Evolutionary conservation across 495 filamentous ascomycete genomes (phyloP), one percentile per base, ranked within the genome.

Genomic region (Poronia punctata): DNA sequence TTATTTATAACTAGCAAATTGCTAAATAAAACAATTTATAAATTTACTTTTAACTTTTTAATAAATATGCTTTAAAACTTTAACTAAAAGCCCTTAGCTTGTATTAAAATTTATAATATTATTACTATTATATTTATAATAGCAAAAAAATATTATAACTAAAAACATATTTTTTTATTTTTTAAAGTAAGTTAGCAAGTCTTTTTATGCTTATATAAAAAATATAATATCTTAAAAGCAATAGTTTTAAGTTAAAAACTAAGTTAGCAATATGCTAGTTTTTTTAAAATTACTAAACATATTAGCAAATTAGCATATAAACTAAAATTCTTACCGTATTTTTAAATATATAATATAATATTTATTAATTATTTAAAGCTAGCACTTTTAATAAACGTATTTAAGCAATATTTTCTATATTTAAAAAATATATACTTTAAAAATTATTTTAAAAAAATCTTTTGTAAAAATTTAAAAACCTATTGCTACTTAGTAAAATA

Each of bases 341-440:
- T 29, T 29, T 28, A 39, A 21, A 39, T 39, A 10, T 29, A 39
- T 21, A 21, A 39, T 8, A 11, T 39, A 25, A 39, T 39, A 3
- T 39, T 30, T 7, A 22, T 39, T 19, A 14, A 39, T 30, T 39
- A 39, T 30, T 30, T 39, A n/a, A 39, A 39, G n/a, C 37, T 15
- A 21, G 25, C 14, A 10, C 14, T 39, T 29, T 30, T 30, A 12
- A 2, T 39, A 21, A 15, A 39, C 14, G 21, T 39, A 6, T 39
- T 39, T 30, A 30, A 22, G 12, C 15, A 39, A 39, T 20, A n/a
- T 7, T 15, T 39, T 1, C 26, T 30, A 19, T 39, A 30, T 22
- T 9, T 19, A 12, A 22, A 15, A 12, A 21, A 21, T n/a, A 3
- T 37, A 37, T 9, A 16, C 18, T 9, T 32, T 5, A 32, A 37